Conservation (phyloP, 1,139 yeast species). For the Protomyces inundatus region DNA sequence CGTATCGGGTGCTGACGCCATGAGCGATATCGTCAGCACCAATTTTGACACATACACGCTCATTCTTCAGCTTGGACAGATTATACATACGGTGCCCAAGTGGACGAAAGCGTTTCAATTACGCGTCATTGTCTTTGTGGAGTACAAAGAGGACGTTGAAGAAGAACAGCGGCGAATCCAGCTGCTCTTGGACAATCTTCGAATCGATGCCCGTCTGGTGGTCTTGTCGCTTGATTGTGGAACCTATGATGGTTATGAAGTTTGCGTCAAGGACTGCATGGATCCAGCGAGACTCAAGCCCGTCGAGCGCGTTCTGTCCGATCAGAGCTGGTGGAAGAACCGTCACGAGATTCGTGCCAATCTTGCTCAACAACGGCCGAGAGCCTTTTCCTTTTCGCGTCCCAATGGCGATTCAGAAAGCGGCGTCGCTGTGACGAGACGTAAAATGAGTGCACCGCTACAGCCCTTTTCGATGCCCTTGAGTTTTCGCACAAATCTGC, state of each 20-base stretch:
- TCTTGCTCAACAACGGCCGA: neutral
- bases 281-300: slow-evolving; percentile 45
- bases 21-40: slow-evolving; percentile 52
- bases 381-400: neutral
- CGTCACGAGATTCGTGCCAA: neutral
- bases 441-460: slow-evolving; percentile 2
- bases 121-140: slow-evolving; percentile 86
- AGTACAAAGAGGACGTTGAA: slow-evolving; percentile 58
- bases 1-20: slow-evolving; percentile 56
- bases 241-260: slow-evolving; percentile 60
- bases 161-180: slow-evolving; percentile 62
- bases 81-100: slow-evolving; percentile 81
- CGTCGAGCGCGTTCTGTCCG: slow-evolving; percentile 1
- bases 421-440: neutral
- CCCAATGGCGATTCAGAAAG: neutral
- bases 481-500: slow-evolving; percentile 15
- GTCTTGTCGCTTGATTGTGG: slow-evolving; percentile 65
- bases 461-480: slow-evolving; percentile 12
- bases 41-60: slow-evolving; percentile 62
- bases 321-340: slow-evolving; percentile 26
- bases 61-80: slow-evolving; percentile 87
- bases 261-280: slow-evolving; percentile 63
- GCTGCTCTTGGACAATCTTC: slow-evolving; percentile 61
- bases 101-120: slow-evolving; percentile 75
- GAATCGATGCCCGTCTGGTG: slow-evolving; percentile 74